Percentiles rank a stretch among this genome's conserved stretches.
Conservation (phyloP, 2,329 filamentous ascomycete species). For the Hirsutella rhossiliensis region DNA sequence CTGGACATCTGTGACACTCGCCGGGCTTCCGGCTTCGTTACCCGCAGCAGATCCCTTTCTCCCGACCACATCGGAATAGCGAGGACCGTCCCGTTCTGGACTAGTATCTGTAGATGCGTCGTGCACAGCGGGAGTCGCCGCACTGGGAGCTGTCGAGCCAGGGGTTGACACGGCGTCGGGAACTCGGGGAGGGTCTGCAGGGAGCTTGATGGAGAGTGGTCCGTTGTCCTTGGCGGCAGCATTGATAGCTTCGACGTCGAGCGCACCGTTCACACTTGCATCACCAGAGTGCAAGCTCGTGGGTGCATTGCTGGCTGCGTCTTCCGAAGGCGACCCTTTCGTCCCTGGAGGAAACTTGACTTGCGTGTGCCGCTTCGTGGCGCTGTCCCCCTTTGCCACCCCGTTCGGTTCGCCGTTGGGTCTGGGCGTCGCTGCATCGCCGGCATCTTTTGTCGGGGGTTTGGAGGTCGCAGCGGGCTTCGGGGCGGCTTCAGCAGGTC, state of each 20-base stretch:
- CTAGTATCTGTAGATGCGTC: conserved; percentile 64
- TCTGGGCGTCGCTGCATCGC: neutral
- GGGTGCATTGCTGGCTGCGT: conserved; percentile 1
- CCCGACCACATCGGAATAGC: conserved; percentile 37
- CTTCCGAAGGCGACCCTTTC: conserved; percentile 13
- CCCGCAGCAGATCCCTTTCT: conserved; percentile 28
- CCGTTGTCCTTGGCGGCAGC: neutral
- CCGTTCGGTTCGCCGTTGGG: neutral
- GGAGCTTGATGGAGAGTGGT: conserved; percentile 19
- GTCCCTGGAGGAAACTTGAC: conserved; percentile 20
- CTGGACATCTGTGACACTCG: neutral
- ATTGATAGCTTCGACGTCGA: neutral
- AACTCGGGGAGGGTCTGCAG: conserved; percentile 22
- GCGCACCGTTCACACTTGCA: neutral
- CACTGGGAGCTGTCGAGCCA: conserved; percentile 59
- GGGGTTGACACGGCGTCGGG: conserved; percentile 40
- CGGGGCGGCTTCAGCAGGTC: neutral
- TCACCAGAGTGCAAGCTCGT: neutral
- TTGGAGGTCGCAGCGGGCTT: neutral
- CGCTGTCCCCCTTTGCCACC: neutral
- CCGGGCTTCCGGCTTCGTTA: neutral
- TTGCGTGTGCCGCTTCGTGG: conserved; percentile 10
- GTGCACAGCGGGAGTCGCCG: conserved; percentile 57
- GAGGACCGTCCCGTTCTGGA: conserved; percentile 54
- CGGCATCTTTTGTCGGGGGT: neutral